Percentiles rank a stretch among this genome's conserved stretches.
Evolutionary conservation across 2,329 filamentous ascomycete genomes (phyloP).

Genomic region (Cladosporium sp.): DNA sequence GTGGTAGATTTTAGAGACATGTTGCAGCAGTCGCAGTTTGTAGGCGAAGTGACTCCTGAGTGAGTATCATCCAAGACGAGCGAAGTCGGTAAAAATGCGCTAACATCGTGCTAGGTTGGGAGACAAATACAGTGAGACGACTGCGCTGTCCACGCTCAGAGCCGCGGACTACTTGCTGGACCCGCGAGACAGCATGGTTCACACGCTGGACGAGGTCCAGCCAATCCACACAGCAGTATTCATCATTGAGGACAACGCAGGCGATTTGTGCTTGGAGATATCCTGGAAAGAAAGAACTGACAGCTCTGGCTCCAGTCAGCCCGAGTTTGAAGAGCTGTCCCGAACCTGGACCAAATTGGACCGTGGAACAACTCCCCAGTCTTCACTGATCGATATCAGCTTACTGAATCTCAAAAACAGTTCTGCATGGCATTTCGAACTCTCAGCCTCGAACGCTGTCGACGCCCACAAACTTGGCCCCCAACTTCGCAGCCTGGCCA

Average conservation of each 20-base stretch:
- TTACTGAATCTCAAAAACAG: slow-evolving; percentile 34
- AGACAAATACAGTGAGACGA: slow-evolving; percentile 27
- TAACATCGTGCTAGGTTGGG: slow-evolving; percentile 33
- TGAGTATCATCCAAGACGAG: slow-evolving; percentile 24
- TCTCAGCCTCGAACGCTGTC: slow-evolving; percentile 28
- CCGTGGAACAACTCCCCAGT: slow-evolving; percentile 26
- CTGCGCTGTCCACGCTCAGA: slow-evolving; percentile 27
- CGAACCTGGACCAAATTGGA: slow-evolving; percentile 35
- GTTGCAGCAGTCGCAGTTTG: slow-evolving; percentile 35
- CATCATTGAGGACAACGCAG: slow-evolving; percentile 30
- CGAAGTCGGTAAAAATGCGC: background rate
- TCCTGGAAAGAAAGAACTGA: slow-evolving; percentile 30
- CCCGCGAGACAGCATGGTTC: slow-evolving; percentile 28
- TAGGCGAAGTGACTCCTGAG: slow-evolving; percentile 37
- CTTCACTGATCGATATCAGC: slow-evolving; percentile 33
- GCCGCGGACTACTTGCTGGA: slow-evolving; percentile 28
- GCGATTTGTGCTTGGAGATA: slow-evolving; percentile 32
- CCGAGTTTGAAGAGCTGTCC: slow-evolving; percentile 22
- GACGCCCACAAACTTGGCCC: slow-evolving; percentile 26
- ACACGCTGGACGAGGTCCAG: slow-evolving; percentile 30
- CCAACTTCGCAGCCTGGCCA: slow-evolving; percentile 26
- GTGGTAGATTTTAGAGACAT: slow-evolving; percentile 39
- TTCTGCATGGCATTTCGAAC: slow-evolving; percentile 37
- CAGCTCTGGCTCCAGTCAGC: background rate
- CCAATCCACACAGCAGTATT: slow-evolving; percentile 37